A percentile compares a stretch with the other conserved stretches of the same genome.
phyloP scores from a whole-genome alignment of 495 filamentous ascomycete species.

The Letharia columbiana region DNA sequence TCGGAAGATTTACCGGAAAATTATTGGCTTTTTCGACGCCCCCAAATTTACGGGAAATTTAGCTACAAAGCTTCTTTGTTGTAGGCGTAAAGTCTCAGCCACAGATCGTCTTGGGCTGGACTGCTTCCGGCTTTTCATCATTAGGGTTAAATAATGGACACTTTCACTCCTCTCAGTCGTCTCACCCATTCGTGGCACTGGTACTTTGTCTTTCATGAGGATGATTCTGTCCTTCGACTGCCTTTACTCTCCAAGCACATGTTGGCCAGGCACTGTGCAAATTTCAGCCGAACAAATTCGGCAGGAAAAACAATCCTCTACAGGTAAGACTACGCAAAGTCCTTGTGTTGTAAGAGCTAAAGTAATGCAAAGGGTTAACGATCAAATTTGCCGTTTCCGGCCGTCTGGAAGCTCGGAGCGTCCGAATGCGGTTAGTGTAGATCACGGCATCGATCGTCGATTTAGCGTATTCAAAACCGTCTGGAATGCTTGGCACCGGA shows the following conservation, averaged over 20 bases:
- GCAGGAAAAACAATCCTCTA: too few species aligned
- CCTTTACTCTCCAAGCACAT: too few species aligned
- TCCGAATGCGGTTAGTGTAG: background rate
- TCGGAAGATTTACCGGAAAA: background rate
- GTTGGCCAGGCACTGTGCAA: too few species aligned
- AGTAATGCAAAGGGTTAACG: background rate
- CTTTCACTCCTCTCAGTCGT: background rate
- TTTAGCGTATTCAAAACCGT: too few species aligned
- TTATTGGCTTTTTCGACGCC: background rate
- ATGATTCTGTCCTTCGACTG: too few species aligned
- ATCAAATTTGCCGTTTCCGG: background rate
- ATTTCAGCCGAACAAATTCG: too few species aligned
- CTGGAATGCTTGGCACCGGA: too few species aligned
- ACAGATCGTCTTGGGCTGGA: background rate
- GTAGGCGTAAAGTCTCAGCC: background rate
- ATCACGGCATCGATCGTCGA: background rate
- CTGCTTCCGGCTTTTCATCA: background rate
- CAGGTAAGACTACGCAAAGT: background rate
- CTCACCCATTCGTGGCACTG: background rate
- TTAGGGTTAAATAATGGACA: background rate
- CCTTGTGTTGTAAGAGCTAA: background rate
- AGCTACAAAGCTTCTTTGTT: background rate
- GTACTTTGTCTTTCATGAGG: too few species aligned
- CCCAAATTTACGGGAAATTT: background rate
- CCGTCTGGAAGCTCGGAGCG: background rate